Percentiles rank a stretch among this genome's conserved stretches.
Evolutionary conservation across 768 basidiomycete species (phyloP).

Genomic region (Termitomyces sp.): DNA sequence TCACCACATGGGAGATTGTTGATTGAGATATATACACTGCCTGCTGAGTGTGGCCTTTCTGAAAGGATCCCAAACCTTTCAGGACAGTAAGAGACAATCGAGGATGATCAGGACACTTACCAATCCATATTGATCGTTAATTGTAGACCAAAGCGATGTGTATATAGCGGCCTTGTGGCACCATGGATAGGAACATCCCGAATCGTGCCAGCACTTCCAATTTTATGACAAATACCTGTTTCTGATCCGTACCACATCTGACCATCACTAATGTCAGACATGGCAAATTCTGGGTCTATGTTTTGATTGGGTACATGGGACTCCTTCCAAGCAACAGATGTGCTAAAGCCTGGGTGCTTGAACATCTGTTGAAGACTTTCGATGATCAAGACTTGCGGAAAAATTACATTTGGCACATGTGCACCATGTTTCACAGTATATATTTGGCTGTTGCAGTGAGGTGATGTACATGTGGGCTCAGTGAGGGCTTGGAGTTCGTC

Average conservation of each 20-base stretch:
- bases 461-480: background rate
- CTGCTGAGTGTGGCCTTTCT: conserved; percentile 21
- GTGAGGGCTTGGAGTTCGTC: background rate
- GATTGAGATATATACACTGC: conserved; percentile 20
- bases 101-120: background rate
- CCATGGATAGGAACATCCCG: background rate
- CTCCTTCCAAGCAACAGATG: background rate
- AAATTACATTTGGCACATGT: background rate
- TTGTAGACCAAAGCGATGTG: background rate
- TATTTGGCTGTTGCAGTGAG: background rate
- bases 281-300: background rate
- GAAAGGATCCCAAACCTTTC: conserved; percentile 21
- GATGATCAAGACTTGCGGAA: background rate
- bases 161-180: background rate
- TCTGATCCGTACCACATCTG: background rate
- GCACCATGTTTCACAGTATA: background rate
- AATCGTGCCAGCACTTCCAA: background rate
- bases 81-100: background rate
- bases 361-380: background rate
- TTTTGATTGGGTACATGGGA: background rate
- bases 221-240: background rate
- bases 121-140: background rate
- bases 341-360: background rate
- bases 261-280: background rate
- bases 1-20: conserved; percentile 18